Evolutionary conservation across 106 monocot species (phyloP).

Genomic region (Phalaenopsis equestris): DNA sequence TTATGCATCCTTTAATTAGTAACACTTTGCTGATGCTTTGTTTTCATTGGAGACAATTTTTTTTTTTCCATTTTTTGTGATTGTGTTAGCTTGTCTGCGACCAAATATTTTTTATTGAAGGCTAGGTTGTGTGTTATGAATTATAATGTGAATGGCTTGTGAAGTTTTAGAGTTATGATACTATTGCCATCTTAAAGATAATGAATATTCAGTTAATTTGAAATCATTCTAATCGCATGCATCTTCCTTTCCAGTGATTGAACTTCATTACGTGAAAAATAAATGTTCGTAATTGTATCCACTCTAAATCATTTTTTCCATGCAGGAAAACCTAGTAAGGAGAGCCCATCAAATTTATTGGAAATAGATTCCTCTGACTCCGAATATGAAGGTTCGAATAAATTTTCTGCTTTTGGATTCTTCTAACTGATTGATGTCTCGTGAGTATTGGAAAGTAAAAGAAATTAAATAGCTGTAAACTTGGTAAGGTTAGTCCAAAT

Average conservation of each 20-base stretch:
- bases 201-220: neutral
- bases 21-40: neutral
- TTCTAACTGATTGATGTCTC: neutral
- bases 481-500: neutral
- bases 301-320: neutral
- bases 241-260: neutral
- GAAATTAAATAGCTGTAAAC: neutral
- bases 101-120: neutral
- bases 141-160: neutral
- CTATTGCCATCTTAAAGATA: neutral
- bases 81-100: neutral
- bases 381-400: conserved; percentile 30
- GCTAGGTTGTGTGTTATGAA: neutral
- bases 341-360: neutral
- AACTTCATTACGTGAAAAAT: neutral
- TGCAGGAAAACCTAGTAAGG: conserved; percentile 11
- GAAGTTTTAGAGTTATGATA: neutral
- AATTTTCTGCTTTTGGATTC: neutral
- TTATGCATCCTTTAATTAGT: neutral
- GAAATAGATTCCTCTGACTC: conserved; percentile 26
- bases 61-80: neutral
- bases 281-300: neutral
- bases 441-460: neutral
- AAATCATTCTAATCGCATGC: neutral
- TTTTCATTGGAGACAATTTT: neutral